Percentiles rank a stretch among this genome's conserved stretches.
Conservation (phyloP, 2,329 filamentous ascomycete genomes). For the Aquanectria penicillioides region DNA sequence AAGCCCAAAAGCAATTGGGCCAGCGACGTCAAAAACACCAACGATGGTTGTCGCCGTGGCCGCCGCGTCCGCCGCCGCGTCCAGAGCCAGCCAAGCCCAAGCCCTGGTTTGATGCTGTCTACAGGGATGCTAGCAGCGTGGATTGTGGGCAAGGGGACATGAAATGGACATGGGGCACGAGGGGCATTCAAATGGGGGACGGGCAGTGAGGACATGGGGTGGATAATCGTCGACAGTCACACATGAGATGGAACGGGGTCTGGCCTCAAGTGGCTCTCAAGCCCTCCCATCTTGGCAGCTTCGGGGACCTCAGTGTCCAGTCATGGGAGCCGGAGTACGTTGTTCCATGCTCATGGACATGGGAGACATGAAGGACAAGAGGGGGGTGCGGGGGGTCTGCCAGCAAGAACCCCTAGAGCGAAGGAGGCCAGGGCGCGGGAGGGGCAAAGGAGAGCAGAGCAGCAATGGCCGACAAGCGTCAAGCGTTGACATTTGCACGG, state of each 20-base stretch:
- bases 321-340: no score
- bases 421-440: no score
- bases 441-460: no score
- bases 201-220: slow-evolving; percentile 8
- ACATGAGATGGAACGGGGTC: slow-evolving; percentile 6
- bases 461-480: neutral
- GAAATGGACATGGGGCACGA: neutral
- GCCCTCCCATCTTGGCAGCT: no score
- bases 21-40: slow-evolving; percentile 8
- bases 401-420: neutral
- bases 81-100: slow-evolving; percentile 4
- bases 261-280: slow-evolving; percentile 3
- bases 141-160: slow-evolving; percentile 15
- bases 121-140: neutral
- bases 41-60: slow-evolving; percentile 8
- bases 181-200: neutral
- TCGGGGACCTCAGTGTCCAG: no score
- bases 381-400: neutral
- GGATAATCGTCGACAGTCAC: neutral
- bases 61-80: slow-evolving; percentile 9
- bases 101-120: neutral
- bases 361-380: neutral
- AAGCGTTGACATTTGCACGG: slow-evolving; percentile 15
- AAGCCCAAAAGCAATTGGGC: slow-evolving; percentile 6
- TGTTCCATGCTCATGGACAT: no score